phyloP scores from a whole-genome alignment of 768 basidiomycete species.

The Mrakia blollopis region DNA sequence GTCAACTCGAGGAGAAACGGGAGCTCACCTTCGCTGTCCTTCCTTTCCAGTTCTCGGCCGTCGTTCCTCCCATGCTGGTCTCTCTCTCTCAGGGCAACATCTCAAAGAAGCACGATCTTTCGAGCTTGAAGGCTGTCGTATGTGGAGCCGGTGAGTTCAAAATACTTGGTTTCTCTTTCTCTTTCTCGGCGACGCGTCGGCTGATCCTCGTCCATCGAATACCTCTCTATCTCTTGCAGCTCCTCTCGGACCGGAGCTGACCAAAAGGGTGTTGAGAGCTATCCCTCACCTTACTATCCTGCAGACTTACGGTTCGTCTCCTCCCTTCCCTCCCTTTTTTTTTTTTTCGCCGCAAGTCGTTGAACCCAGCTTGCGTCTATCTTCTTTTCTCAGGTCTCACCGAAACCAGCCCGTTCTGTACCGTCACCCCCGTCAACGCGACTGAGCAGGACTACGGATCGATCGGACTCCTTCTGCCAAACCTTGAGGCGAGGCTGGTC shows the following conservation, averaged over 20 bases:
- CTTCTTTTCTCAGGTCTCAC: background rate
- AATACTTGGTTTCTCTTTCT: too few species aligned
- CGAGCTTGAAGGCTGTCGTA: conserved; percentile 32
- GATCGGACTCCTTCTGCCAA: conserved; percentile 3
- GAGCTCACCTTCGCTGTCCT: background rate
- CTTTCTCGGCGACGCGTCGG: background rate
- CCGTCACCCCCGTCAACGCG: background rate
- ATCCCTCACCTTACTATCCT: background rate
- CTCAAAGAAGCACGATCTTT: conserved; percentile 34
- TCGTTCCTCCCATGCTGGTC: conserved; percentile 70
- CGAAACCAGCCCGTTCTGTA: conserved; percentile 12
- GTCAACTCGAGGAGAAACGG: too few species aligned
- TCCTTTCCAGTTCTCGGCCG: background rate
- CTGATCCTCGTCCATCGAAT: too few species aligned
- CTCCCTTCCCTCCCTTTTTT: background rate
- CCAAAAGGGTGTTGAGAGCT: conserved; percentile 29
- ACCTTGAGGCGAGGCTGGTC: conserved; percentile 65
- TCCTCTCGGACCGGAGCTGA: conserved; percentile 37
- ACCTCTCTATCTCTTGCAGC: conserved; percentile 15
- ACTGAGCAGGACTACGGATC: background rate
- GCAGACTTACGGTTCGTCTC: conserved; percentile 1
- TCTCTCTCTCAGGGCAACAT: conserved; percentile 61
- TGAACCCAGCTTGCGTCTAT: background rate
- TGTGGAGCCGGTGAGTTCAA: conserved; percentile 29
- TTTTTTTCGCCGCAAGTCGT: background rate